Evolutionary conservation across 371 early-diverging fungal genomes (phyloP), one percentile per base, ranked within the genome.

Genomic region (Batrachochytrium dendrobatidis): DNA sequence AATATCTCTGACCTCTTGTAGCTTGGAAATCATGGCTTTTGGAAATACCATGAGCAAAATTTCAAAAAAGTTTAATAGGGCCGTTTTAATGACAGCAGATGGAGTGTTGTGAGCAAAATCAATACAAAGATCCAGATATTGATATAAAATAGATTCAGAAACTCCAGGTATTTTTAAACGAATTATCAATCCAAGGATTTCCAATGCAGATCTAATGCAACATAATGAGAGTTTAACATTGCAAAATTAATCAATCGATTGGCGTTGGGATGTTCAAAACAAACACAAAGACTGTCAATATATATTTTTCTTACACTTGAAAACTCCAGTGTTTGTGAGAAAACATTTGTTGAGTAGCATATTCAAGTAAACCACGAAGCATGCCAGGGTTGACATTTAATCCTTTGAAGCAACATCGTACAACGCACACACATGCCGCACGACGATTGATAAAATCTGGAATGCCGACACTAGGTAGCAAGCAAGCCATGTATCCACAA

Each of bases 391-490:
- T 55, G 20, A 67, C 60, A 17, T 51, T 52, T 15, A 61, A 63
- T n/a, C 62, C 61, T 20, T 66, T 56, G 64, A 79, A 72, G 39
- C 77, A 75, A 31, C 73, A 66, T 32, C 68, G 60, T 0, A 79
- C 62, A 15, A 56, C 49, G 0, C 72, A 59, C 0, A 70, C 43
- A 55, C 76, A 75, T 6, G 75, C 71, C 18, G 71, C 56, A 22
- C 56, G 58, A 57, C 80, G 53, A 32, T 77, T 46, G 1, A 63
- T 49, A 4, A 75, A 71, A 59, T 79, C 76, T 0, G 74, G 70
- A 61, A 75, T 79, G 18, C 80, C 80, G 44, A 69, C 63, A 15
- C 71, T 65, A 18, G 80, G 80, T 6, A 79, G 48, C 20, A 77
- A 52, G 57, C 76, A 75, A 1, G 69, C 58, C 62, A 76, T 59